Evolutionary conservation across 2,329 filamentous ascomycete genomes (phyloP).

Genomic region (Lasiodiplodia citricola): DNA sequence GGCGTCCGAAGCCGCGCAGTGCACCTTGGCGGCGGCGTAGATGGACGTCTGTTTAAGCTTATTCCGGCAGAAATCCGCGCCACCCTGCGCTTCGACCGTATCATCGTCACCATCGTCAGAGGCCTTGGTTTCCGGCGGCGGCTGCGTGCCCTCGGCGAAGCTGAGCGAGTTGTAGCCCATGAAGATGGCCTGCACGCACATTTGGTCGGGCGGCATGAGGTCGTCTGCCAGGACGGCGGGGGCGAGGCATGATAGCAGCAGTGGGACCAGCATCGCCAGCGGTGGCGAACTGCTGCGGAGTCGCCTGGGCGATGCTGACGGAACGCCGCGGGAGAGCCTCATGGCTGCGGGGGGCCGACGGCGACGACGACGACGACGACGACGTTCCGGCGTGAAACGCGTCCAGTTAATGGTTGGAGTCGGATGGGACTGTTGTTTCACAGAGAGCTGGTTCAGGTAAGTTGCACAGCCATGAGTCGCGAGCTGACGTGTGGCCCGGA

Average conservation of each 20-base stretch:
- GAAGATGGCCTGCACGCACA: constrained; percentile 15
- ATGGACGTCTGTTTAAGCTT: not conserved
- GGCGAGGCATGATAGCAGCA: not conserved
- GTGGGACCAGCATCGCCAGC: not conserved
- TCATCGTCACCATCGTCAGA: not conserved
- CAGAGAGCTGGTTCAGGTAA: not conserved
- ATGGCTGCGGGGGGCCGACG: not conserved
- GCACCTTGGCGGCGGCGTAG: constrained; percentile 6
- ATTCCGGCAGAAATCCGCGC: constrained; percentile 6
- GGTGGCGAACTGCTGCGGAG: not conserved
- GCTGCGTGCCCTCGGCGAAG: not conserved
- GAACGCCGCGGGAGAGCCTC: not conserved
- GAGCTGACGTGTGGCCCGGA: not conserved
- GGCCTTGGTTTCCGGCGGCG: not conserved
- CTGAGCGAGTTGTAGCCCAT: constrained; percentile 11
- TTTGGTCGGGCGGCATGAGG: constrained; percentile 8
- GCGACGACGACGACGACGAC: not conserved
- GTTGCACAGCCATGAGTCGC: constrained; percentile 12
- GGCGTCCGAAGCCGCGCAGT: constrained; percentile 7
- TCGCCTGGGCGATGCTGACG: not conserved
- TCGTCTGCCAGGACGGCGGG: not conserved
- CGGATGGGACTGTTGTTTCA: not conserved
- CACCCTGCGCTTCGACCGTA: not conserved
- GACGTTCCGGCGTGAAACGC: not conserved
- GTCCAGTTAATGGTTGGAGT: not conserved